Percentiles rank a stretch among this genome's conserved stretches.
These are phyloP conservation scores for Thermochaetoides thermophila DNA, from an alignment of 495 filamentous ascomycete species.

Conservation along the genomic window DNA sequence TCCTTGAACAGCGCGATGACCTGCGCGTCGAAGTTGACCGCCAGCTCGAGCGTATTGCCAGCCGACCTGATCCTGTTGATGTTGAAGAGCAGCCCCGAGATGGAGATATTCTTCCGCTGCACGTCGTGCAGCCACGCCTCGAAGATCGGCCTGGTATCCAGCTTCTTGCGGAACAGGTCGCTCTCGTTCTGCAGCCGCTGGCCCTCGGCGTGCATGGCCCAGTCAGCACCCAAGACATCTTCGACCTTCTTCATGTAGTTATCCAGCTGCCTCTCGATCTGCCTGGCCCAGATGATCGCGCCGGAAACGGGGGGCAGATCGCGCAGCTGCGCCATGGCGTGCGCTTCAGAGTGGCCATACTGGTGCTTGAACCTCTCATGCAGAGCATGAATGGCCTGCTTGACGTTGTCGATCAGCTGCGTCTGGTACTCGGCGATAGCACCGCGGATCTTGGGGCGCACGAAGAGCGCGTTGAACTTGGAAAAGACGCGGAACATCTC, in stretches of 20 bases:
- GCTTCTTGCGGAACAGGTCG: slow-evolving; percentile 82
- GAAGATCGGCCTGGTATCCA: slow-evolving; percentile 84
- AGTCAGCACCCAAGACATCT: slow-evolving; percentile 83
- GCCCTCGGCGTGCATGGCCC: slow-evolving; percentile 85
- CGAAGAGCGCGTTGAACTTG: slow-evolving; percentile 97
- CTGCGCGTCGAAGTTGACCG: slow-evolving; percentile 92
- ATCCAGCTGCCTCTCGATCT: slow-evolving; percentile 90
- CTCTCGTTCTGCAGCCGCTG: slow-evolving; percentile 85
- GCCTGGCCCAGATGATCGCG: slow-evolving; percentile 90
- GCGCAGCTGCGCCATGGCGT: slow-evolving; percentile 91
- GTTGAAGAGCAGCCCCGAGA: slow-evolving; percentile 80
- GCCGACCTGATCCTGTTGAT: slow-evolving; percentile 75
- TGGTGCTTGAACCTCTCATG: slow-evolving; percentile 98
- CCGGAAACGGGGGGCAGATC: slow-evolving; percentile 92
- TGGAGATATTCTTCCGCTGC: slow-evolving; percentile 68
- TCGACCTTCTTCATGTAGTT: slow-evolving; percentile 97
- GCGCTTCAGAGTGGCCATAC: slow-evolving; percentile 93
- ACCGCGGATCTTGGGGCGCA: slow-evolving; percentile 91
- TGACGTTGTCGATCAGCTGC: slow-evolving; percentile 92
- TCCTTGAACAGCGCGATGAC: slow-evolving; percentile 97
- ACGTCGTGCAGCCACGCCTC: slow-evolving; percentile 91
- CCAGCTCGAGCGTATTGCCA: slow-evolving; percentile 72
- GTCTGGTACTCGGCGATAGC: slow-evolving; percentile 96
- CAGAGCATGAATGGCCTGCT: slow-evolving; percentile 78
- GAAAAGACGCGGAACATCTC: slow-evolving; percentile 99